These are phyloP conservation scores for Vitis hybrid DNA, from an alignment of 177 flowering plant genomes.

Conservation along the genomic window DNA sequence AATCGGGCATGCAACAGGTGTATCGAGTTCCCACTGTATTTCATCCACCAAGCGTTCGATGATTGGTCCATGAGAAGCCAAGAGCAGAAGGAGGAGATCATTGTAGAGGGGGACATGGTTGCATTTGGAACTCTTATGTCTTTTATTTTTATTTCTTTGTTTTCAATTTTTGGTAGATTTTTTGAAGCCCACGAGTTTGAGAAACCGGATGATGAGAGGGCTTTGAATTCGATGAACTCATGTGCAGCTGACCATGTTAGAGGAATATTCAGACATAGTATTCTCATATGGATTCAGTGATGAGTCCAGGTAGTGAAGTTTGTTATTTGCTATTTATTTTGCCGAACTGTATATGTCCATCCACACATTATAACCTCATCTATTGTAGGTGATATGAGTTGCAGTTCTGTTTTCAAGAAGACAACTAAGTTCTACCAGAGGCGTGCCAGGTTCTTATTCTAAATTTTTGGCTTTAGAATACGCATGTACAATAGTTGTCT, in stretches of 20 bases:
- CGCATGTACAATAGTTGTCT: background rate
- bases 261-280: conserved; percentile 16
- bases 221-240: conserved; percentile 53
- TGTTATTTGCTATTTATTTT: background rate
- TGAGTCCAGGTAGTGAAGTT: conserved; percentile 46
- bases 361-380: background rate
- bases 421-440: conserved; percentile 58
- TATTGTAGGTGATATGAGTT: background rate
- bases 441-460: conserved; percentile 45
- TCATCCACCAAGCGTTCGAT: background rate
- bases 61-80: background rate
- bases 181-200: conserved; percentile 48
- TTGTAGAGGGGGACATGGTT: conserved; percentile 26
- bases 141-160: background rate
- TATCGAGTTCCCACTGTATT: too few species aligned
- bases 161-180: conserved; percentile 30
- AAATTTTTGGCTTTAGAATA: background rate
- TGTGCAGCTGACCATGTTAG: background rate
- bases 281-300: conserved; percentile 59
- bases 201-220: conserved; percentile 53
- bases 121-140: background rate
- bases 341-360: background rate
- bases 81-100: background rate
- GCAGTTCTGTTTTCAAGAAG: conserved; percentile 58
- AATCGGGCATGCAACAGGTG: too few species aligned